Percentiles rank a stretch among this genome's conserved stretches.
Conservation (phyloP, 1,284 basidiomycete species). For the Ceratobasidium sp. region DNA sequence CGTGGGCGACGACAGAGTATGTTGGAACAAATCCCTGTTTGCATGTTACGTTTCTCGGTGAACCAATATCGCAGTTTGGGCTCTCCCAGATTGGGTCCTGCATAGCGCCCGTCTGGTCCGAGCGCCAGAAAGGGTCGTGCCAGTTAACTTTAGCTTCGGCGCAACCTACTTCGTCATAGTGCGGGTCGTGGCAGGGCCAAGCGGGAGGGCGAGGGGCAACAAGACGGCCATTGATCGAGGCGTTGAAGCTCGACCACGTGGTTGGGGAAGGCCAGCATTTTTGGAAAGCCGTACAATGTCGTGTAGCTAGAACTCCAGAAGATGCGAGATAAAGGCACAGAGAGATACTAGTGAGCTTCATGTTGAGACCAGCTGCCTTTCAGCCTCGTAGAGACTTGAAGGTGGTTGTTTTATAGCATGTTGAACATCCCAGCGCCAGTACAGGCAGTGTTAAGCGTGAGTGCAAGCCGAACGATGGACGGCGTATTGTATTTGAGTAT, state of each 20-base stretch:
- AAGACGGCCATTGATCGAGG: conserved; percentile 13
- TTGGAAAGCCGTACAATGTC: conserved; percentile 1
- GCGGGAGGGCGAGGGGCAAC: conserved; percentile 23
- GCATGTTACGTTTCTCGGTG: conserved; percentile 16
- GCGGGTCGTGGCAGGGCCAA: conserved; percentile 26
- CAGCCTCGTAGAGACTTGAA: no score
- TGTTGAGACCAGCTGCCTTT: no score
- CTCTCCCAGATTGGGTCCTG: conserved; percentile 13
- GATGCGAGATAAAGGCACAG: background rate
- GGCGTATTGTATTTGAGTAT: no score
- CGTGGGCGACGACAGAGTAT: conserved; percentile 20
- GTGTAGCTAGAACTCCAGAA: background rate
- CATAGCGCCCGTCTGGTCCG: conserved; percentile 36
- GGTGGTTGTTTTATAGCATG: no score
- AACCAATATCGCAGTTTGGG: background rate
- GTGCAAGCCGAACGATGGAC: no score
- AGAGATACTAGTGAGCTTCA: no score
- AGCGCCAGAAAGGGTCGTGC: conserved; percentile 36
- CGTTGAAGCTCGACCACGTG: conserved; percentile 5
- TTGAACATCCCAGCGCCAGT: no score
- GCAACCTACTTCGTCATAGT: conserved; percentile 33
- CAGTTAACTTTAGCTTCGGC: conserved; percentile 29
- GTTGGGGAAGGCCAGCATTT: conserved; percentile 18
- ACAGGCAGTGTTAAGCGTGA: no score
- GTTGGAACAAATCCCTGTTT: conserved; percentile 30